Percentiles rank a stretch among this genome's conserved stretches.
These are phyloP conservation scores for Babjeviella inositovora DNA, from an alignment of 805 yeast species.

Conservation along the genomic window DNA sequence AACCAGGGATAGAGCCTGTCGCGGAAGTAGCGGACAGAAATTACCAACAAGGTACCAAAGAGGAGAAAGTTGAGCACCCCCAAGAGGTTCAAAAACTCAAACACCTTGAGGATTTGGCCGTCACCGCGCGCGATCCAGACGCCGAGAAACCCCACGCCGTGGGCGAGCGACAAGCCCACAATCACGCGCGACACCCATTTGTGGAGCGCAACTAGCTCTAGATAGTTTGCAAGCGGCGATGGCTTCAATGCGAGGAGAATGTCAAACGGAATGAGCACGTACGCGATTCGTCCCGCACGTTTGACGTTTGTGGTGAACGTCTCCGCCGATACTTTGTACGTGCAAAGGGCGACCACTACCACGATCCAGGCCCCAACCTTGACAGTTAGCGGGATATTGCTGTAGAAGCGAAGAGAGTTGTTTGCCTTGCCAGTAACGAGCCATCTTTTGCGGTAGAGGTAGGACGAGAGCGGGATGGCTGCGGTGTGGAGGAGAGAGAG, in stretches of 20 bases:
- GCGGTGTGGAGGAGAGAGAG: conserved; percentile 21
- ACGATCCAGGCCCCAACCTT: conserved; percentile 16
- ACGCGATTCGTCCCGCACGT: conserved; percentile 47
- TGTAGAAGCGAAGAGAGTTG: conserved; percentile 11
- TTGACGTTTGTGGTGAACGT: conserved; percentile 23
- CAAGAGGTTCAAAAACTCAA: conserved; percentile 22
- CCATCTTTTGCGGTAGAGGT: conserved; percentile 17
- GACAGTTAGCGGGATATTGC: conserved; percentile 15
- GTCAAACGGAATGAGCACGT: conserved; percentile 40
- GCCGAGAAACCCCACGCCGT: conserved; percentile 32
- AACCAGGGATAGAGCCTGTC: conserved; percentile 31
- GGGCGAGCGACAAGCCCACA: conserved; percentile 24
- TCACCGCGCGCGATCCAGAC: conserved; percentile 31
- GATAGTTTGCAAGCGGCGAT: conserved; percentile 29
- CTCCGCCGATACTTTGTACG: conserved; percentile 14
- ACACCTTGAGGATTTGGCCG: conserved; percentile 15
- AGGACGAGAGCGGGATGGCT: conserved; percentile 14
- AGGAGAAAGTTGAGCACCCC: conserved; percentile 30
- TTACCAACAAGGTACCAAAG: conserved; percentile 16
- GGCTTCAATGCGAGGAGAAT: conserved; percentile 42
- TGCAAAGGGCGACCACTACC: conserved; percentile 12
- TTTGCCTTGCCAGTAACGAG: conserved; percentile 18
- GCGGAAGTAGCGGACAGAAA: conserved; percentile 35
- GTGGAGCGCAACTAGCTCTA: conserved; percentile 40
- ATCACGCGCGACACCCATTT: conserved; percentile 58